Base-by-base conservation (phyloP, 1,284 basidiomycete species). In the Xerocomus minutiporus region DNA sequence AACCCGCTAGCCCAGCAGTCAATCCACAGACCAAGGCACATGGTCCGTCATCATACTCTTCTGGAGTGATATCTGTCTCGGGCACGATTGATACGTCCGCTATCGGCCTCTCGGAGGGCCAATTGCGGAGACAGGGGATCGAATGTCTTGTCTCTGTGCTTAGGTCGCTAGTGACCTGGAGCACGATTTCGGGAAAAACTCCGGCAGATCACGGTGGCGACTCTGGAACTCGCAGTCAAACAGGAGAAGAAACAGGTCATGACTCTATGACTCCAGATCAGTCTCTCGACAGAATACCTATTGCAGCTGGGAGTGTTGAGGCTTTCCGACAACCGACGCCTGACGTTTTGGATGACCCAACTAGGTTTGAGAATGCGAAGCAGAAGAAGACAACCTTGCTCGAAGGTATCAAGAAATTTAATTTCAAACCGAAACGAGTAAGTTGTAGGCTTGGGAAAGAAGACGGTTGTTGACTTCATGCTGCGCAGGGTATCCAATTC, bases 401-500 rank as follows among this genome's bases (percentile, higher is more conserved):
- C 43, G 97, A 99, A 67, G 97, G 96, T 29, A 91, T 99, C 69
- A 93, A 89, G 71, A 93, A 93, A 71, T 99, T 99, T 75, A 99
- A 99, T 73, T 95, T 90, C 75, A 99, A 98, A 73, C 95, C 97
- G 11, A 97, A 97, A 72, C 81, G 86, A 61, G 91, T 90, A 61
- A 38, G 76, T 71, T 29, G 20, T 28, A 8, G 20, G 28, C 50
- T 4, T 48, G 20, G 32, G 51, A 32, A 35, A 35, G 34, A 36
- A 12, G n/a, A 17, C 13, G 28, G 8, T 36, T 46, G 9, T 51
- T 48, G 46, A 52, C 52, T 46, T 59, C 28, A 43, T 44, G 48
- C 45, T 41, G 32, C 13, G 39, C 54, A 94, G 83, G 97, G 97
- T 17, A 82, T 99, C 47, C 80, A 91, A 72, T 97, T 92, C 68